Conservation (phyloP, 495 filamentous ascomycete species). For the Rhypophila decipiens region DNA sequence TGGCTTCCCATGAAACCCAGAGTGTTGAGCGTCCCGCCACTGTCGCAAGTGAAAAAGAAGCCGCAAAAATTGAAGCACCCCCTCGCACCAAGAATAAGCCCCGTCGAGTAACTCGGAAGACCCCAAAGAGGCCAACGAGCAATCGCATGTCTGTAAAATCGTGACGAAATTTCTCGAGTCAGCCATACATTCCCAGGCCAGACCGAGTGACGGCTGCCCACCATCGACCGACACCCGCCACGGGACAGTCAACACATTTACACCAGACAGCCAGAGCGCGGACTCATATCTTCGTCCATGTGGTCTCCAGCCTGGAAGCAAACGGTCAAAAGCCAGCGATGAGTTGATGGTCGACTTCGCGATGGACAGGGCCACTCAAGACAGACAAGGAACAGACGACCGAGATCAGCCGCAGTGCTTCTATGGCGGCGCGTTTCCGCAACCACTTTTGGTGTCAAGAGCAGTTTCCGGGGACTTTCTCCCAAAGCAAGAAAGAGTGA, state of each 20-base stretch:
- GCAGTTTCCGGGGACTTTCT: conserved; percentile 99
- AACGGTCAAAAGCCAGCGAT: conserved; percentile 1
- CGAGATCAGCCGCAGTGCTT: conserved; percentile 71
- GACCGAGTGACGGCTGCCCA: conserved; percentile 34
- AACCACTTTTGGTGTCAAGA: conserved; percentile 27
- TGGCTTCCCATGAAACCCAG: conserved; percentile 43
- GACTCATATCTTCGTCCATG: conserved; percentile 86
- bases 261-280: conserved; percentile 45
- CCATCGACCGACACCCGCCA: conserved; percentile 32
- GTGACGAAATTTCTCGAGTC: conserved; percentile 69
- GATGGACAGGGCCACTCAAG: conserved; percentile 37
- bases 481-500: conserved; percentile 68
- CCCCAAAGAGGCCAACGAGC: conserved; percentile 51
- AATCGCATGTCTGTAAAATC: conserved; percentile 98
- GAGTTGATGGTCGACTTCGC: conserved; percentile 24
- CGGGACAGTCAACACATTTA: conserved; percentile 27
- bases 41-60: conserved; percentile 20
- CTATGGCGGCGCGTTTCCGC: conserved; percentile 99
- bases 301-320: conserved; percentile 37
- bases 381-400: conserved; percentile 54
- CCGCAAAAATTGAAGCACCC: conserved; percentile 41
- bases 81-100: conserved; percentile 99
- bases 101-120: conserved; percentile 90
- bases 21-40: conserved; percentile 30
- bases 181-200: conserved; percentile 34